A percentile compares a stretch with the other conserved stretches of the same genome.
Conservation (phyloP, 1,139 yeast species). For the Magnusiomyces tetraspermus region DNA sequence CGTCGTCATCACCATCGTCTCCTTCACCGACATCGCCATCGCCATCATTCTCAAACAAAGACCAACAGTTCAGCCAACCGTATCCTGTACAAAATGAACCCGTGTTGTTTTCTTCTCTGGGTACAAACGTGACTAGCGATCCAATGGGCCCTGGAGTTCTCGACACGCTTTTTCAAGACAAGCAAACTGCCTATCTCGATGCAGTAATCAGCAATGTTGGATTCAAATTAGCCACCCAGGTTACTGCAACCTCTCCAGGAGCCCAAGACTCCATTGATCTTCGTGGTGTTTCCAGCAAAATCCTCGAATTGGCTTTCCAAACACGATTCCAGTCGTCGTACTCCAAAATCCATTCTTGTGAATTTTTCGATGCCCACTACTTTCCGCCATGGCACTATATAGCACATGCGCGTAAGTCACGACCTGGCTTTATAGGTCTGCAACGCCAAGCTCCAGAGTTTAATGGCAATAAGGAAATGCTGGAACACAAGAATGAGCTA, state of each 20-base stretch:
- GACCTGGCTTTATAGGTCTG: constrained; percentile 37
- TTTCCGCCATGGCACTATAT: constrained; percentile 41
- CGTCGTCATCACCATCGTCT: no score
- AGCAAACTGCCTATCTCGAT: constrained; percentile 16
- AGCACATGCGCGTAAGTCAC: constrained; percentile 41
- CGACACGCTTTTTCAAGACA: constrained; percentile 13
- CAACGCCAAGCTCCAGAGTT: constrained; percentile 21
- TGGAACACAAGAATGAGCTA: neutral
- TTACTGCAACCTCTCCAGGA: constrained; percentile 13
- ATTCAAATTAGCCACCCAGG: neutral
- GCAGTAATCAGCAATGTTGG: neutral
- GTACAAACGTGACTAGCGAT: neutral
- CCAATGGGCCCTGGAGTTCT: neutral
- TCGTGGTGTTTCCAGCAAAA: constrained; percentile 22
- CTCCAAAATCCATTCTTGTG: constrained; percentile 18
- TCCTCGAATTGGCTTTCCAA: constrained; percentile 19
- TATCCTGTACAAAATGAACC: no score
- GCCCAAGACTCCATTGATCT: constrained; percentile 19
- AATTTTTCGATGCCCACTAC: constrained; percentile 24
- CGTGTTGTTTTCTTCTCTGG: no score
- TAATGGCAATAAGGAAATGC: constrained; percentile 22
- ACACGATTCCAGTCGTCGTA: constrained; percentile 10
- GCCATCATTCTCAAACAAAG: no score
- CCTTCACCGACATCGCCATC: no score
- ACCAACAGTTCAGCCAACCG: no score